Evolutionary conservation across 345 rosid genomes (phyloP).

Genomic region (Sonneratia alba): DNA sequence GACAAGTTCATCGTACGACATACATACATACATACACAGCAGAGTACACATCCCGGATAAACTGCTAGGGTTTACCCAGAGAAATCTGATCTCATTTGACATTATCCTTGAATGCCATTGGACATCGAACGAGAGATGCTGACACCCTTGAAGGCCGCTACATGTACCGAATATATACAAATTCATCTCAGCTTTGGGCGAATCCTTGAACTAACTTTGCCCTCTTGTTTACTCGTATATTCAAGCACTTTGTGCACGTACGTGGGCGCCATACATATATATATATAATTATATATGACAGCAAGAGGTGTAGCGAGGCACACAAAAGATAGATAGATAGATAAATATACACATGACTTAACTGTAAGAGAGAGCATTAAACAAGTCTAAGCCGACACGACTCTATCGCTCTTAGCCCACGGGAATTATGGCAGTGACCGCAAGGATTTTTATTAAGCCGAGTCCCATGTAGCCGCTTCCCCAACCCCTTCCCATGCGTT

Average conservation of each 20-base stretch:
- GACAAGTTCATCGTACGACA: too few species aligned
- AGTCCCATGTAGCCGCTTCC: background rate
- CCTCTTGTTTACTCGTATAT: background rate
- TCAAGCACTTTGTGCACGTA: constrained; percentile 2
- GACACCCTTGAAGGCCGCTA: background rate
- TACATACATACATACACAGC: too few species aligned
- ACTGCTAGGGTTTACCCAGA: background rate
- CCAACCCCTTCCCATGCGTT: background rate
- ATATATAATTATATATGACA: background rate
- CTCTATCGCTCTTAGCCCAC: background rate
- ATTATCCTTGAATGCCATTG: background rate
- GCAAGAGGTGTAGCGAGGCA: too few species aligned
- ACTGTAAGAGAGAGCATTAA: background rate
- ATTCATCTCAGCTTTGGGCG: background rate
- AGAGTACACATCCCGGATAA: too few species aligned
- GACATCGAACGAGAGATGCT: background rate
- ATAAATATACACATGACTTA: background rate
- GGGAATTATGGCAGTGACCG: background rate
- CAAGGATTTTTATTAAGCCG: background rate
- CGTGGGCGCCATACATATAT: background rate
- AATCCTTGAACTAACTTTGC: background rate
- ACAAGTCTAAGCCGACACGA: background rate
- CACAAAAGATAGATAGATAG: background rate
- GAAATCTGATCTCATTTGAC: background rate
- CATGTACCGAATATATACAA: background rate